Conservation (phyloP, 257 asterid species). For the Capsicum chinense region DNA sequence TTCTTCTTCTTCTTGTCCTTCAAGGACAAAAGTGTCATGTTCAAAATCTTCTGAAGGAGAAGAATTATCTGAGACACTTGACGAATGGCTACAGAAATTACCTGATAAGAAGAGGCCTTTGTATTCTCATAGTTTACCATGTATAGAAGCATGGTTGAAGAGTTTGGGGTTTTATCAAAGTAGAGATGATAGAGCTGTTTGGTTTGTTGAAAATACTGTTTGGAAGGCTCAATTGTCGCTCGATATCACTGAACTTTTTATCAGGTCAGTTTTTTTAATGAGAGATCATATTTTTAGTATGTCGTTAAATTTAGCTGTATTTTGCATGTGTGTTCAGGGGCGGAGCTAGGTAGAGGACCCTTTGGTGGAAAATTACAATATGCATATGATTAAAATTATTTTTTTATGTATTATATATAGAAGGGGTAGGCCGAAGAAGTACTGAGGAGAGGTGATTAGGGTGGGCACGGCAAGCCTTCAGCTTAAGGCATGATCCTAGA, state of each 20-base stretch:
- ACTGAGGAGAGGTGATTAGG: too few relatives aligned
- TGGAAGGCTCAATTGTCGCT: constrained; percentile 93
- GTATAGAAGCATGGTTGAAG: constrained; percentile 92
- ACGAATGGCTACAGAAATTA: constrained; percentile 83
- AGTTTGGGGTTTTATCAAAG: constrained; percentile 81
- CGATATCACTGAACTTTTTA: constrained; percentile 83
- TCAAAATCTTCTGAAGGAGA: constrained; percentile 62
- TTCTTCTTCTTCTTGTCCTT: constrained; percentile 34
- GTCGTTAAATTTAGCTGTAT: neutral
- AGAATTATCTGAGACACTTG: constrained; percentile 55
- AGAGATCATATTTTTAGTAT: neutral
- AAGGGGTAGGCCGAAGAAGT: too few relatives aligned
- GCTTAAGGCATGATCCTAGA: too few relatives aligned
- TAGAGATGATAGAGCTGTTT: constrained; percentile 82
- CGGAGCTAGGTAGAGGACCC: too few relatives aligned
- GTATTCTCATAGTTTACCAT: constrained; percentile 93
- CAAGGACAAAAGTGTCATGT: constrained; percentile 40
- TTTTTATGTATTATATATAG: too few relatives aligned
- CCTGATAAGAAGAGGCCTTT: constrained; percentile 88
- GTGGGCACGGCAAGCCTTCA: too few relatives aligned
- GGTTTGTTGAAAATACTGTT: constrained; percentile 82
- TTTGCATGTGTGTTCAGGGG: neutral
- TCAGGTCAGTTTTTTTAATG: constrained; percentile 57
- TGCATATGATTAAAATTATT: too few relatives aligned
- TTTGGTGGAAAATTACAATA: too few relatives aligned